Base-by-base conservation (phyloP, 176 grass and related monocot genomes). In the Guadua angustifolia region DNA sequence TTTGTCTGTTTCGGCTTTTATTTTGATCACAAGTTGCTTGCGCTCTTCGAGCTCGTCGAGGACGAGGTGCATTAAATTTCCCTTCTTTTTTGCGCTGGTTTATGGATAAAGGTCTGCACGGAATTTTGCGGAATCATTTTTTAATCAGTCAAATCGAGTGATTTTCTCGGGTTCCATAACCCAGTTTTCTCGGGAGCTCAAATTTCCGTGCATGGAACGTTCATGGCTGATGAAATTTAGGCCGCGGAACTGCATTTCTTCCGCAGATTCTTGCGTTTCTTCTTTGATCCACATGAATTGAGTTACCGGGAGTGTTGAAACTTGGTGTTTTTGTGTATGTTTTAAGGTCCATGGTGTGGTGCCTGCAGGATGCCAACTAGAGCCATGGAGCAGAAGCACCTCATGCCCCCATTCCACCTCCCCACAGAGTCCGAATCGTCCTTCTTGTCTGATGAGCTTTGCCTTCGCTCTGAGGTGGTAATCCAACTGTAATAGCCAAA, bases 341-440 rank as follows among this genome's bases (percentile, higher is more conserved):
- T 56, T 12, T 68, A 32, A 88, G 82, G 44, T 82, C 83, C 73
- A 78, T 85, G 87, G 55, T 51, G 66, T 63, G 62, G 81, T 50
- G 56, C 73, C 85, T 69, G 82, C 84, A 94, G 85, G 88, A 94
- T 94, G 95, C 90, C 90, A 79, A 89, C 88, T 85, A 87, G 85
- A 81, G 58, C 87, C 70, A 94, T 91, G 87, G 95, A 97, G 82
- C 95, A 91, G 86, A 97, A 87, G 67, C 86, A 88, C 12, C 76
- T 77, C 47, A 61, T 80, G 52, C 70, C 86, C 72, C 72, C 83
- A 22, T 84, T 78, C 83, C 21, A 79, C 72, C 81, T 84, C 18
- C 77, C 77, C 32, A 26, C 65, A 2, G 86, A 84, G n/a, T 69
- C 77, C 26, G 63, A 87, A 25, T 94, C 88, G 10, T 89, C 94